Percentiles rank a stretch among this genome's conserved stretches.
Evolutionary conservation across 768 basidiomycete genomes (phyloP).

Genomic region (Suillus subalutaceus): DNA sequence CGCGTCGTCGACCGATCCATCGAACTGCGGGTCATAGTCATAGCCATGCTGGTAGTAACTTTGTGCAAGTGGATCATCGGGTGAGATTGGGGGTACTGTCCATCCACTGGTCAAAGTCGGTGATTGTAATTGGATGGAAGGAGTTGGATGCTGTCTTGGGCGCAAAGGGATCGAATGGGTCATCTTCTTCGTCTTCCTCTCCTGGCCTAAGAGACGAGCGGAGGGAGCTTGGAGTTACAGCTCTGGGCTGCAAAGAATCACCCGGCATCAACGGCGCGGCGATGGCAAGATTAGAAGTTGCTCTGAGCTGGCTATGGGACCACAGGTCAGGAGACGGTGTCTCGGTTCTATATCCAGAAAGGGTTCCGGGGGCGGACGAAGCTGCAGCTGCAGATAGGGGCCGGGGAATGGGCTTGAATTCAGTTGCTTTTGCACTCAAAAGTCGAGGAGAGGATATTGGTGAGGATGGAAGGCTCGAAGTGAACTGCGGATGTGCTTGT

Average conservation of each 20-base stretch:
- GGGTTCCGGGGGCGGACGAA: conserved; percentile 56
- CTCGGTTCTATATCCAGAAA: conserved; percentile 60
- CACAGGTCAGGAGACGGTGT: conserved; percentile 91
- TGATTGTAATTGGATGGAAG: conserved; percentile 64
- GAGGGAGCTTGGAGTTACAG: conserved; percentile 71
- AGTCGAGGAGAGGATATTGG: conserved; percentile 84
- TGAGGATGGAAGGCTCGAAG: conserved; percentile 82
- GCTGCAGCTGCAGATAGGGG: conserved; percentile 73
- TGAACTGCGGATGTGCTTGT: conserved; percentile 61
- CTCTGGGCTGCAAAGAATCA: conserved; percentile 49
- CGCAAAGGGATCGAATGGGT: conserved; percentile 81
- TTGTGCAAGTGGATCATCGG: conserved; percentile 48
- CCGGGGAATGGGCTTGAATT: conserved; percentile 84
- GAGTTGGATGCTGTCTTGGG: conserved; percentile 47
- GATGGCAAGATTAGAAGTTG: conserved; percentile 85
- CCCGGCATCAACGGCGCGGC: conserved; percentile 88
- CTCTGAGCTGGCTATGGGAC: conserved; percentile 71
- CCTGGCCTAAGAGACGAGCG: conserved; percentile 63
- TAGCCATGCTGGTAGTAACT: conserved; percentile 33
- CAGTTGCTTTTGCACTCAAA: conserved; percentile 86
- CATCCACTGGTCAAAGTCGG: conserved; percentile 65
- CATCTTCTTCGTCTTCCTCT: conserved; percentile 75
- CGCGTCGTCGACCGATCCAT: conserved; percentile 42
- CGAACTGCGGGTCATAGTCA: conserved; percentile 36
- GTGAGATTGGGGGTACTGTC: conserved; percentile 56